Conservation (phyloP, 768 basidiomycete species). For the Plicaturopsis crispa region DNA sequence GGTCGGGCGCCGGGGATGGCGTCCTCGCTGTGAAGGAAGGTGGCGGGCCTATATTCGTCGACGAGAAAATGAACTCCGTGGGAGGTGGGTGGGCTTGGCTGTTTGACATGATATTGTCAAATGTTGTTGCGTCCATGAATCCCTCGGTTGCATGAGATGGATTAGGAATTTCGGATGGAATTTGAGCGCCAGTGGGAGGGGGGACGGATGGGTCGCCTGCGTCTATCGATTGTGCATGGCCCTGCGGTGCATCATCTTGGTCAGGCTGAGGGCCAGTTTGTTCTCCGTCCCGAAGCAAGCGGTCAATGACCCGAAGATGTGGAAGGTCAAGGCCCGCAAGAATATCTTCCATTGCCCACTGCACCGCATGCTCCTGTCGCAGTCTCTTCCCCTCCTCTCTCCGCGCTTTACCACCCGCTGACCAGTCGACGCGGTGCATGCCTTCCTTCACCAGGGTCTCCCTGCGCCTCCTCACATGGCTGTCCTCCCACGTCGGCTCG, state of each 20-base stretch:
- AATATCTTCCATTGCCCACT: conserved; percentile 21
- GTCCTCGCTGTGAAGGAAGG: conserved; percentile 7
- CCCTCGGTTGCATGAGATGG: too few species aligned
- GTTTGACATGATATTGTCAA: neutral
- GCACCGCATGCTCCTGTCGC: neutral
- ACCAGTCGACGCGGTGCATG: too few species aligned
- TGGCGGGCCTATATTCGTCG: conserved; percentile 3
- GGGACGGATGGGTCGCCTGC: too few species aligned
- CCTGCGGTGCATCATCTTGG: too few species aligned
- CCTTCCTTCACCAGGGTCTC: neutral
- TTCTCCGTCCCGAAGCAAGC: conserved; percentile 11
- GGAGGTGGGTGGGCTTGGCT: neutral
- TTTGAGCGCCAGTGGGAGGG: too few species aligned
- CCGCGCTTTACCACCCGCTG: conserved; percentile 3
- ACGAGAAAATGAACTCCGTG: conserved; percentile 1
- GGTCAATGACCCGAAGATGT: conserved; percentile 27
- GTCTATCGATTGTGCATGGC: too few species aligned
- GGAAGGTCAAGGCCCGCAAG: conserved; percentile 19
- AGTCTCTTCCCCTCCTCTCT: conserved; percentile 9
- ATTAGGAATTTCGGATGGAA: too few species aligned
- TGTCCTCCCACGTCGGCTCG: conserved; percentile 9
- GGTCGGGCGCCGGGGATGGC: conserved; percentile 8
- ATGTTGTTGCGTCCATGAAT: conserved; percentile 2
- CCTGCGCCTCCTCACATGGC: neutral
- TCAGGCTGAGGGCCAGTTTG: too few species aligned